Percentiles rank a stretch among this genome's conserved stretches.
These are phyloP conservation scores for Penicillium psychrosexuale DNA, from an alignment of 2,329 filamentous ascomycete species.

Conservation along the genomic window DNA sequence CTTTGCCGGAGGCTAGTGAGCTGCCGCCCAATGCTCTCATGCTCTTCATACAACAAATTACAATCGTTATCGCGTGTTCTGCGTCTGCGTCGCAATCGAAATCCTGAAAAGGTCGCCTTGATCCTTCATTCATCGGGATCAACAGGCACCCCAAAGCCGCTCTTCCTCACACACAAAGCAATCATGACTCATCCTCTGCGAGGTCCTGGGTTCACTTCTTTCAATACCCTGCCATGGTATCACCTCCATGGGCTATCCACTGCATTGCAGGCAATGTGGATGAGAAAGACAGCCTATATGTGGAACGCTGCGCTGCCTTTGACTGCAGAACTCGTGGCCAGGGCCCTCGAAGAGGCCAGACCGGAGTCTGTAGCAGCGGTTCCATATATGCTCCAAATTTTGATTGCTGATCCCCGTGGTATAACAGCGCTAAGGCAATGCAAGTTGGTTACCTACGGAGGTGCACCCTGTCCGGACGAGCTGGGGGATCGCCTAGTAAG, in stretches of 20 bases:
- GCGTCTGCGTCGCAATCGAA: constrained; percentile 16
- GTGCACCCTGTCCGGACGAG: constrained; percentile 44
- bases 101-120: constrained; percentile 34
- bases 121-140: constrained; percentile 52
- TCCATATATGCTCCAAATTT: constrained; percentile 42
- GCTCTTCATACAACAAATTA: neutral
- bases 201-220: constrained; percentile 40
- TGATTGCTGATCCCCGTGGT: constrained; percentile 38
- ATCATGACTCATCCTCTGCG: constrained; percentile 38
- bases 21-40: constrained; percentile 26
- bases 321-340: constrained; percentile 36
- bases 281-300: constrained; percentile 42
- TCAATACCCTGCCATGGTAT: constrained; percentile 47
- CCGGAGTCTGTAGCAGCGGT: constrained; percentile 45
- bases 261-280: constrained; percentile 45
- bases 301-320: constrained; percentile 43
- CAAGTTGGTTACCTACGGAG: constrained; percentile 42
- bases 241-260: constrained; percentile 45
- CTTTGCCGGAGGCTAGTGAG: constrained; percentile 23
- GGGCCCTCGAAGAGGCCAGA: constrained; percentile 35
- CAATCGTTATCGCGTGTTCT: constrained; percentile 15
- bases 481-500: constrained; percentile 40
- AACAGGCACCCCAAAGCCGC: constrained; percentile 48
- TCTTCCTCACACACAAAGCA: constrained; percentile 44
- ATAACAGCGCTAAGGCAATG: constrained; percentile 37